Evolutionary conservation across 129 eudicot species (phyloP), one percentile per base, ranked within the genome.

Genomic region (Ambrosia artemisiifolia): DNA sequence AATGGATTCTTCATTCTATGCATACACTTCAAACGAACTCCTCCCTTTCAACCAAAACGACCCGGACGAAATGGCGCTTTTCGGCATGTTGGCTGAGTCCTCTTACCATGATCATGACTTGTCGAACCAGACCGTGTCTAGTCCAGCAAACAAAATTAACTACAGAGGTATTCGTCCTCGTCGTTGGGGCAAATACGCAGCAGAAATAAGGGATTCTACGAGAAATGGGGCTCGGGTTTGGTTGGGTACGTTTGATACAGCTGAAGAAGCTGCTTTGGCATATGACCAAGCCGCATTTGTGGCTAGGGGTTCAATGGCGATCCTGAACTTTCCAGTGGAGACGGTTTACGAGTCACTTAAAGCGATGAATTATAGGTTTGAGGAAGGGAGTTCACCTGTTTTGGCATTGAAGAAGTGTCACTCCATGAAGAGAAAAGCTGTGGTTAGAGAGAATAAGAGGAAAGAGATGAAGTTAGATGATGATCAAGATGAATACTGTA

Each of bases 241-340:
- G 90, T 67, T 85, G 74, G 90, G 90, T n/a, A 85, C 90, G 35
- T 85, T 85, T 32, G 68, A 82, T 74, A 79, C 83, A 3, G 79
- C 87, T 32, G 85, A 85, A 47, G 87, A 68, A 44, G 90, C 87
- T 10, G 90, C 90, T 24, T 66, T 85, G 60, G 90, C 87, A 0
- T 85, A 85, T 63, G 90, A 85, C 17, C 87, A 85, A 75, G 90
- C 87, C 8, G 87, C 90, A 30, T 82, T 82, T 48, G 79, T 82
- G 13, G 70, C 82, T 47, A 74, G 87, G 7, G 90, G 90, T 18
- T 40, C 76, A 2, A 53, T 74, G 80, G 90, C 90, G 35, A 81
- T 85, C 56, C 83, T 85, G 28, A 85, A 85, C 57, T 85, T 67
- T 56, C 87, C 87, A 7, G 34, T 70, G 33, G 83, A 85, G 48